These are phyloP conservation scores for Backusella parvicylindrica DNA, from an alignment of 192 early-diverging fungal genomes.

Conservation along the genomic window DNA sequence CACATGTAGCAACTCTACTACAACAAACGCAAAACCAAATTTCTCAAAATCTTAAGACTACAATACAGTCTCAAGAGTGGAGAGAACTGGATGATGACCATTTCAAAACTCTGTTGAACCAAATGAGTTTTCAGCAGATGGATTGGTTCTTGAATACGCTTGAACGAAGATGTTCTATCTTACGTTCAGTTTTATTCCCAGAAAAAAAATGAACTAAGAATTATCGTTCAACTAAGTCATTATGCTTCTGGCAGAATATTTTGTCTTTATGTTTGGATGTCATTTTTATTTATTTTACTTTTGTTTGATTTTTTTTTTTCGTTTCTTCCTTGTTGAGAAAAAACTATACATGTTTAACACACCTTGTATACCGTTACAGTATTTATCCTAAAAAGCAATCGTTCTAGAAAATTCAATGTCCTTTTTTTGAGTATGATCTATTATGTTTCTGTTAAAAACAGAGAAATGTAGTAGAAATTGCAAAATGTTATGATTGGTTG, in stretches of 20 bases:
- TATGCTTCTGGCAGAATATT: not conserved
- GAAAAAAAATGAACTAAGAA: not conserved
- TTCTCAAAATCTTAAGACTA: not conserved
- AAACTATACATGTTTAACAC: not conserved
- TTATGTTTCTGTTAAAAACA: not conserved
- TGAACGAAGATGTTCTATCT: slow-evolving; percentile 52
- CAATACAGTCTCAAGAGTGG: not conserved
- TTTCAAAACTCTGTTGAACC: slow-evolving; percentile 23
- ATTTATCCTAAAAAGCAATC: not conserved
- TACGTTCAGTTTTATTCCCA: slow-evolving; percentile 20
- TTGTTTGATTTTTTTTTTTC: not conserved
- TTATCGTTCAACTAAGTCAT: not conserved
- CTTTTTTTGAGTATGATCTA: not conserved
- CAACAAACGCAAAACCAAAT: not conserved
- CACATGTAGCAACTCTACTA: not conserved
- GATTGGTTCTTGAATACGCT: slow-evolving; percentile 50
- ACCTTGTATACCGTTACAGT: not conserved
- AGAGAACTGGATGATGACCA: slow-evolving; percentile 27
- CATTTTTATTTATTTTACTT: not conserved
- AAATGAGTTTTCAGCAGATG: slow-evolving; percentile 51
- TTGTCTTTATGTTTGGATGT: not conserved
- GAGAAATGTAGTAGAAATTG: not conserved
- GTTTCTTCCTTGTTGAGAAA: not conserved
- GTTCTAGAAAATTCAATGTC: not conserved
- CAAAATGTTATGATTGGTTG: not conserved